Percentiles rank a stretch among this genome's conserved stretches.
Evolutionary conservation across 257 asterid species (phyloP).

Genomic region (Mentha longifolia): DNA sequence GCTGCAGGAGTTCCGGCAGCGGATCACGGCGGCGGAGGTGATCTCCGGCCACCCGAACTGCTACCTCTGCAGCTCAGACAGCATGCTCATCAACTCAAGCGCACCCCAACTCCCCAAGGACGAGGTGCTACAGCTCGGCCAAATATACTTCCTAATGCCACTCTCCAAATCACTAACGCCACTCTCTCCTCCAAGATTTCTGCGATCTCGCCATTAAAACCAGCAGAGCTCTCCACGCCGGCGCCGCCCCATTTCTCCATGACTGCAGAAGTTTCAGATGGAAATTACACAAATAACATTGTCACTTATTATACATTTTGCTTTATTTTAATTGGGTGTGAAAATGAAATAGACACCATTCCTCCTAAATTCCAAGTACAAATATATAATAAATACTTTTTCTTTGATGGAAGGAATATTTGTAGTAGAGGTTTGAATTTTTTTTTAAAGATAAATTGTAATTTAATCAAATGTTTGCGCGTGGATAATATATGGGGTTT

Average conservation of each 20-base stretch:
- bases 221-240: conserved; percentile 31
- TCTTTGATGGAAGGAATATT: neutral
- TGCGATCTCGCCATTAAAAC: conserved; percentile 55
- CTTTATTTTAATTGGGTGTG: neutral
- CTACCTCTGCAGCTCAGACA: conserved; percentile 59
- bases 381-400: neutral
- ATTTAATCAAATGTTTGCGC: neutral
- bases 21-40: conserved; percentile 45
- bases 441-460: no score
- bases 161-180: conserved; percentile 43
- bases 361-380: neutral
- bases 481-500: neutral
- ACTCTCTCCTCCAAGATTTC: conserved; percentile 42
- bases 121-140: conserved; percentile 40
- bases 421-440: no score
- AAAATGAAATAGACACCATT: neutral
- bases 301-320: conserved; percentile 15
- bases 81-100: conserved; percentile 41
- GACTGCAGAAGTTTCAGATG: conserved; percentile 12
- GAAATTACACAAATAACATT: conserved; percentile 24
- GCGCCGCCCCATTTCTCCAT: conserved; percentile 8
- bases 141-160: conserved; percentile 49
- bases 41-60: conserved; percentile 46
- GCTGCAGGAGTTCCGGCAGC: conserved; percentile 48
- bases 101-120: conserved; percentile 46